Base-by-base conservation (phyloP, 1,284 basidiomycete species). In the Cryptococcus sp. region DNA sequence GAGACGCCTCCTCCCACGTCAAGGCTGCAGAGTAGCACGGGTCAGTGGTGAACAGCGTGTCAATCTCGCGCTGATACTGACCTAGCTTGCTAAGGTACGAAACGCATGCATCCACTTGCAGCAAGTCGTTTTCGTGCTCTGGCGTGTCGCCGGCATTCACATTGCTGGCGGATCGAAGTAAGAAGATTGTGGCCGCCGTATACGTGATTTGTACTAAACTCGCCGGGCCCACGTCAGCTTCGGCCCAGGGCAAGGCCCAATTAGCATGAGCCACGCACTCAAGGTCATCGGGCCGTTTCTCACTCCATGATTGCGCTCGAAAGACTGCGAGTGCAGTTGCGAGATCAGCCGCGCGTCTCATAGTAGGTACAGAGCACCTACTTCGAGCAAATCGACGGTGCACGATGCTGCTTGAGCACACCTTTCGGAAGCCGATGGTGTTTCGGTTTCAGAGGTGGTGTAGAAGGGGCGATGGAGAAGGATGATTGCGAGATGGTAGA, bases 391-490 rank as follows among this genome's bases (percentile, higher is more conserved):
- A 31, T 46, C 44, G 23, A 66, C 41, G 15, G 64, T 57, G 15
- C 31, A 41, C 22, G 47, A 45, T 7, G 65, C 62, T 3, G 65
- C 65, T 41, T 38, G 27, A 25, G 64, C 57, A 52, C 65, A 67
- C 19, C 53, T 53, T 3, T 56, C 46, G 2, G 64, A 56, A 3
- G 61, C 54, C 7, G 47, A 53, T 23, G 51, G 50, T 3, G 44
- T 44, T 8, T 11, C 40, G 23, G 13, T 44, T 23, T 35, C 44
- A 10, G 52, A n/a, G 1, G 47, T 42, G 17, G 59, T 47, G 23
- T 64, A 67, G 44, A 64, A 67, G 5, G 65, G 65, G 23, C 65
- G 62, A 44, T 60, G 55, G 7, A 67, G 57, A 51, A 59, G 62
- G 16, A 67, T 60, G 16, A 41, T 41, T 10, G 64, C 57, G 13